A percentile compares a stretch with the other conserved stretches of the same genome.
phyloP scores from a whole-genome alignment of 2,329 filamentous ascomycete species.

The Aspergillus quadricinctus region DNA sequence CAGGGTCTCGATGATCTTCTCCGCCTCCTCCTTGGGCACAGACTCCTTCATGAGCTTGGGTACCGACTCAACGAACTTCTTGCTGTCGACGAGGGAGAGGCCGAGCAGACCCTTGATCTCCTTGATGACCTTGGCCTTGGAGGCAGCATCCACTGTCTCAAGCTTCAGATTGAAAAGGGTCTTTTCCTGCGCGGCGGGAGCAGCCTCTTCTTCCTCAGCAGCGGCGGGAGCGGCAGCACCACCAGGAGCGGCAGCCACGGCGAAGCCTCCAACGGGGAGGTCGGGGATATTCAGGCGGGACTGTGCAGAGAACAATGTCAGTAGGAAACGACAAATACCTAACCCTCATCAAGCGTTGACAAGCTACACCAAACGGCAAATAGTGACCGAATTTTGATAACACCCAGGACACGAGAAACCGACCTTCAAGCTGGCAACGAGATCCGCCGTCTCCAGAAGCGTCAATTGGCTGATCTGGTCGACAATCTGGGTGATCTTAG shows the following conservation, averaged over 20 bases:
- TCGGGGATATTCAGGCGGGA: constrained; percentile 95
- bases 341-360: not conserved
- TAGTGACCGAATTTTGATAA: not conserved
- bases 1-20: constrained; percentile 95
- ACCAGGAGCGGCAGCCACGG: constrained; percentile 60
- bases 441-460: constrained; percentile 91
- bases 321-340: not conserved
- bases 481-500: constrained; percentile 92
- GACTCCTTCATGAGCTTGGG: constrained; percentile 99
- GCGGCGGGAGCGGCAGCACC: constrained; percentile 58
- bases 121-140: constrained; percentile 99
- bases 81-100: constrained; percentile 94
- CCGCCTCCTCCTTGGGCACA: constrained; percentile 96
- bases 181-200: constrained; percentile 84
- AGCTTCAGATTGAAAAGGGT: constrained; percentile 97
- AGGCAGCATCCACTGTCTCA: constrained; percentile 74
- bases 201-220: constrained; percentile 77
- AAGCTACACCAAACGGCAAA: not conserved
- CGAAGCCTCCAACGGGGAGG: constrained; percentile 88
- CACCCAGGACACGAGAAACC: constrained; percentile 8
- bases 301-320: constrained; percentile 45
- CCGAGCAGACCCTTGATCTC: constrained; percentile 97
- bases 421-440: constrained; percentile 95
- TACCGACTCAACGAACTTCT: constrained; percentile 99
- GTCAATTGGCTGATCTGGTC: constrained; percentile 99